Base-by-base conservation (phyloP, 768 basidiomycete species). In the Boletellus ananiceps region DNA sequence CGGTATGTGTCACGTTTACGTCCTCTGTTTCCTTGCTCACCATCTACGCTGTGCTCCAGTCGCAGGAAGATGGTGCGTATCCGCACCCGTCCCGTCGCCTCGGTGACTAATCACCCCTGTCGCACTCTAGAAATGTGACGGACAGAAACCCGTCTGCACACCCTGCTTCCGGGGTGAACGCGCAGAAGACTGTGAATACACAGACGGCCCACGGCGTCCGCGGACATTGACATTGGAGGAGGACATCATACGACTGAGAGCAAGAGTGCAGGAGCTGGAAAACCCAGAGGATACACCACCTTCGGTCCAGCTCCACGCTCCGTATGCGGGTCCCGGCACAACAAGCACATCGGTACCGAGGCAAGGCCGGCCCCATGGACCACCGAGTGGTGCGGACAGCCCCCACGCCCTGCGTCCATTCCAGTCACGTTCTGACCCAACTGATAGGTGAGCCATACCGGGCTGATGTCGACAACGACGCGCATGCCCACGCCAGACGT, bases 181-280 rank as follows among this genome's bases (percentile, higher is more conserved):
- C 50, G 74, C 74, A 23, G 83, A 83, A 46, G 82, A 82, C 27
- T 88, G 86, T 63, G 84, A 87, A 66, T 88, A 86, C 63, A 72
- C 79, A 6, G 84, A 86, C 57, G 81, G 79, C 5, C 75, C 75
- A 29, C 76, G 76, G 37, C 76, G 81, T 50, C 80, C 85, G 16
- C 70, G 77, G 47, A 84, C 79, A 3, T 74, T 82, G 57, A 69
- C 73, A 5, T 65, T 87, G 16, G 82, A 84, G 60, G 82, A 83
- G 33, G 76, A 80, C 1, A 69, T 86, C 19, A 68, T 73, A 1
- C 71, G 77, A 27, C 67, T 86, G 32, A 77, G 78, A 62, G 74
- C 78, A 35, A 75, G 83, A 34, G 68, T 87, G 8, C 69, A 70
- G 41, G 81, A 83, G 60, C 65, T 81, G 25, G 80, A 83, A 57